These are phyloP conservation scores for Leccinellum rugosiceps DNA, from an alignment of 768 basidiomycete genomes.

Conservation along the genomic window DNA sequence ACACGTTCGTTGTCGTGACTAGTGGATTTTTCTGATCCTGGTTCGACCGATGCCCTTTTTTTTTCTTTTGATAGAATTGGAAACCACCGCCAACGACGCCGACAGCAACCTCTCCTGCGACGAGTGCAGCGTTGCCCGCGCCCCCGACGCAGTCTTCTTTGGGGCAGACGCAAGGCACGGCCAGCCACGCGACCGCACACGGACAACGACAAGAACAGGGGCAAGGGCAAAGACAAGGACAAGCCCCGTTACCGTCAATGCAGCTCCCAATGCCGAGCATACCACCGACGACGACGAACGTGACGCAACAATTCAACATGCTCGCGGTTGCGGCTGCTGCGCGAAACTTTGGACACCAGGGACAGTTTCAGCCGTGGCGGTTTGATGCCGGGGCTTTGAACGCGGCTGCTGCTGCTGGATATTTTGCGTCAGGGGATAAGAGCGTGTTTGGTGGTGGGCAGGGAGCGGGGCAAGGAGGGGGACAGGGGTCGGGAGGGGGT, in stretches of 20 bases:
- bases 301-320: slow-evolving; percentile 26
- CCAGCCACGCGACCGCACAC: background rate
- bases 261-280: background rate
- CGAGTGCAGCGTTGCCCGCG: background rate
- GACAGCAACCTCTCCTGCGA: background rate
- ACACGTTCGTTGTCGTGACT: slow-evolving; percentile 47
- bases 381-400: slow-evolving; percentile 15
- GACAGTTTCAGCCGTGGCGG: slow-evolving; percentile 21
- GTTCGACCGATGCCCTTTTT: background rate
- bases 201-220: background rate
- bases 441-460: slow-evolving; percentile 10
- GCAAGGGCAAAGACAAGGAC: background rate
- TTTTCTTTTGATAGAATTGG: slow-evolving; percentile 43
- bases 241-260: background rate
- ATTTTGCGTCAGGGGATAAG: slow-evolving; percentile 20
- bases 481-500: background rate
- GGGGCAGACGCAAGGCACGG: background rate
- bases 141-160: slow-evolving; percentile 4
- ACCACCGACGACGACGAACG: slow-evolving; percentile 8
- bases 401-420: slow-evolving; percentile 9
- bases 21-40: background rate
- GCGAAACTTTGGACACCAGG: slow-evolving; percentile 22
- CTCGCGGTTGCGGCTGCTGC: slow-evolving; percentile 23
- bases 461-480: slow-evolving; percentile 1
- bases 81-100: slow-evolving; percentile 44